Evolutionary conservation across 2,329 filamentous ascomycete genomes (phyloP).

Genomic region (Diaporthe vaccinii): DNA sequence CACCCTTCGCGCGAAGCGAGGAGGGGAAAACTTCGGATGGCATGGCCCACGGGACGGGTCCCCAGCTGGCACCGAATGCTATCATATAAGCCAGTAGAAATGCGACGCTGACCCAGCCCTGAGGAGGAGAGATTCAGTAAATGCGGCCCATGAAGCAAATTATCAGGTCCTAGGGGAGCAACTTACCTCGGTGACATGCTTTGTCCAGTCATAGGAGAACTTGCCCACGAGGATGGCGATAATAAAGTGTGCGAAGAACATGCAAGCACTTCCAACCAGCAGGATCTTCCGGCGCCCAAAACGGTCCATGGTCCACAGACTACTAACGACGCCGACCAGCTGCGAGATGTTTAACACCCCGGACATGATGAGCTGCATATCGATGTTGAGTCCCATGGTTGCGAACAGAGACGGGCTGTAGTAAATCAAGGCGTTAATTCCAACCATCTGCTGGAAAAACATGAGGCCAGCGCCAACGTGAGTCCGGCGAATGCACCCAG

Average conservation of each 20-base stretch:
- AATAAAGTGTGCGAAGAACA: slow-evolving; percentile 62
- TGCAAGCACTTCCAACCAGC: slow-evolving; percentile 58
- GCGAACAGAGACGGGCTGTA: slow-evolving; percentile 62
- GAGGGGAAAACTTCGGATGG: slow-evolving; percentile 72
- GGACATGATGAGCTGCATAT: slow-evolving; percentile 61
- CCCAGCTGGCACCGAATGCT: slow-evolving; percentile 27
- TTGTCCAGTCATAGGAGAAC: slow-evolving; percentile 63
- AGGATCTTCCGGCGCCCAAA: slow-evolving; percentile 61
- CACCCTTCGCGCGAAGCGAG: slow-evolving; percentile 73
- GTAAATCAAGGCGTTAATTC: slow-evolving; percentile 64
- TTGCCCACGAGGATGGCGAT: slow-evolving; percentile 68
- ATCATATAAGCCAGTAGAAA: slow-evolving; percentile 26
- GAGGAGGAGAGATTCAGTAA: slow-evolving; percentile 43
- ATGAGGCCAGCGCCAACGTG: slow-evolving; percentile 64
- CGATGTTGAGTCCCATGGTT: slow-evolving; percentile 58
- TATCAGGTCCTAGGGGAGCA: background rate
- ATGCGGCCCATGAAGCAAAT: slow-evolving; percentile 2
- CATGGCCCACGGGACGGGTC: slow-evolving; percentile 43
- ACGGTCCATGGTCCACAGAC: slow-evolving; percentile 63
- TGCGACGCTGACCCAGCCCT: slow-evolving; percentile 34
- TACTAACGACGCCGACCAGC: slow-evolving; percentile 59
- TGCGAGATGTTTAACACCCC: slow-evolving; percentile 61
- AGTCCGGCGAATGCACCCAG: slow-evolving; percentile 60
- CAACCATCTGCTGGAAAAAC: slow-evolving; percentile 70
- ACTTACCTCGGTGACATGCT: slow-evolving; percentile 56